Conservation (phyloP, 768 basidiomycete species). For the Grammothele lineata region DNA sequence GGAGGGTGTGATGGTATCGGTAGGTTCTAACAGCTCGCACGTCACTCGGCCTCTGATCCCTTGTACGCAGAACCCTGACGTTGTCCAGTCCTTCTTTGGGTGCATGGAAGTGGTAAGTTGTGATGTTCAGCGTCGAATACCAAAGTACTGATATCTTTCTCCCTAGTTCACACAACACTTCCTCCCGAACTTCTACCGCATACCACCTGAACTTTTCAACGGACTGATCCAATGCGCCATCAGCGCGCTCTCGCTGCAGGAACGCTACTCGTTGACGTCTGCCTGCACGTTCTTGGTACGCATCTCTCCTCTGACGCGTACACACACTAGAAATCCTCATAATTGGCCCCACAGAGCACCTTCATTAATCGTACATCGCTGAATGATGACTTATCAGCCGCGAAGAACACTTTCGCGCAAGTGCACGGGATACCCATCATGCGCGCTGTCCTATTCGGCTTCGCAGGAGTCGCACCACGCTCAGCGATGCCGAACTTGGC, state of each 20-base stretch:
- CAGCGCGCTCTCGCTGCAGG: conserved; percentile 64
- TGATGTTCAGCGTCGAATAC: not conserved
- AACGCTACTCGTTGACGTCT: conserved; percentile 80
- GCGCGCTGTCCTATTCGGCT: conserved; percentile 69
- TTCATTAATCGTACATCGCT: conserved; percentile 64
- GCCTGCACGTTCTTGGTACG: conserved; percentile 81
- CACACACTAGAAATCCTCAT: not conserved
- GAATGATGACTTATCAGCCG: conserved; percentile 54
- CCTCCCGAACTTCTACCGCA: conserved; percentile 51
- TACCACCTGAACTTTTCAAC: conserved; percentile 61
- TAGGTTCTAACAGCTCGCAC: conserved; percentile 22
- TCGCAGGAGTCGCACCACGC: conserved; percentile 81
- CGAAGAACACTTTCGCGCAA: conserved; percentile 47
- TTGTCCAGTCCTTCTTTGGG: conserved; percentile 85
- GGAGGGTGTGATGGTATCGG: conserved; percentile 66
- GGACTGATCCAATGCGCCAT: conserved; percentile 68
- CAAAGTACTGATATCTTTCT: not conserved
- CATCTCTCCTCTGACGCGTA: conserved; percentile 10
- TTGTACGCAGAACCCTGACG: conserved; percentile 93
- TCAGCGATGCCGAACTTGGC: conserved; percentile 81
- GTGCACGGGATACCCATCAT: conserved; percentile 64
- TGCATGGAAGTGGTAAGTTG: conserved; percentile 69
- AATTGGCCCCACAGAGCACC: too few species aligned
- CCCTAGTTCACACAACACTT: conserved; percentile 53
- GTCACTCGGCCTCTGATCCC: not conserved